Evolutionary conservation across 306 rosid genomes (phyloP).

Genomic region (Castanea mollissima): DNA sequence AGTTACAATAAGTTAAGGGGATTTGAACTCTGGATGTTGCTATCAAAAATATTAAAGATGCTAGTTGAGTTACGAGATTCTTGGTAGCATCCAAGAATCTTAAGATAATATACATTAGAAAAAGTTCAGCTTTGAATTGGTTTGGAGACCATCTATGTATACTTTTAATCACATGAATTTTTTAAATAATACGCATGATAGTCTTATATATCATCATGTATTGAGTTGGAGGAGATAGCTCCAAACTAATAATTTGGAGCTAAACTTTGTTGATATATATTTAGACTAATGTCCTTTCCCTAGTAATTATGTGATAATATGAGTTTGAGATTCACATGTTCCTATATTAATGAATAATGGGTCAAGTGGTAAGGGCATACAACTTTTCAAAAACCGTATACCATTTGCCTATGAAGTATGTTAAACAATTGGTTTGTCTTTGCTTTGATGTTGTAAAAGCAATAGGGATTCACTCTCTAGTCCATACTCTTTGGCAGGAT

Average conservation of each 20-base stretch:
- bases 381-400: not conserved
- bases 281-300: not conserved
- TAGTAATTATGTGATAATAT: not conserved
- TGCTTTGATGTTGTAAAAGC: not conserved
- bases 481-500: not conserved
- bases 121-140: too few species aligned
- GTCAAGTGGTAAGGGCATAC: not conserved
- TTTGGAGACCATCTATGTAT: too few species aligned
- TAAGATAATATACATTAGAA: not conserved
- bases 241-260: too few species aligned
- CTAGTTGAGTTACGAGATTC: too few species aligned
- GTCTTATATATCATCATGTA: too few species aligned
- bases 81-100: not conserved
- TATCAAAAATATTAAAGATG: too few species aligned
- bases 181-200: too few species aligned
- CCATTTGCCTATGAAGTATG: not conserved
- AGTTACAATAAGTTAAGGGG: too few species aligned
- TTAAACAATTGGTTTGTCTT: not conserved
- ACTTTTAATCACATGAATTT: too few species aligned
- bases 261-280: too few species aligned
- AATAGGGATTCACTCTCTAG: not conserved
- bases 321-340: not conserved
- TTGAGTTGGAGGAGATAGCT: too few species aligned
- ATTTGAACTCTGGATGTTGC: too few species aligned
- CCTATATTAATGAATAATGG: not conserved